Evolutionary conservation across 176 grass and related monocot species (phyloP), one percentile per base, ranked within the genome.

Genomic region (Aegilops longissima): DNA sequence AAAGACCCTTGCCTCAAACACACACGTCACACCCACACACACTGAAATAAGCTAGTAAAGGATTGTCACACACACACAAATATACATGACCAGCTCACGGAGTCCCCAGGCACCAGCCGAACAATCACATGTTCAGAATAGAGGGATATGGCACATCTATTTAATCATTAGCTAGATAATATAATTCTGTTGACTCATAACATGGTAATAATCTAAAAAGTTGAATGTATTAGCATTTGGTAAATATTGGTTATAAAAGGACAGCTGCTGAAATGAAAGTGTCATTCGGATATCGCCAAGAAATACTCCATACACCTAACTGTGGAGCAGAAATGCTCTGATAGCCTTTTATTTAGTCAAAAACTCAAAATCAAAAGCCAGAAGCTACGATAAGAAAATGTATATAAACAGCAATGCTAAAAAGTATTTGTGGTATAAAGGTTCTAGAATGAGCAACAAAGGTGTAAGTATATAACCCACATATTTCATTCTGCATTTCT

Each of bases 261-360:
- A 83, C n/a, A 29, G n/a, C 70, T 71, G 45, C 45, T 34, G 4
- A 70, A 71, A 70, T 71, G 31, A 70, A 82, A 12, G 4, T 23
- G 9, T 38, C 38, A 82, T 39, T 38, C 21, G 12, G 73, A 72
- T 61, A 73, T 20, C 72, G 51, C 68, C 8, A 61, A 30, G 16
- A 80, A 80, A 66, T 33, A 69, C 39, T 79, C 52, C 21, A 77
- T 38, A 65, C 58, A 82, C 49, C 31, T 80, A 68, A 66, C 42
- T 81, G 36, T 47, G 47, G n/a, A 76, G 76, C 12, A 81, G 45
- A 89, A 80, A 77, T 90, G 70, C 2, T 54, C 10, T 45, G 33
- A 17, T 63, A 35, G 63, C 20, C 34, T 70, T 69, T 44, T 68
- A 34, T 45, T 21, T 66, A 73, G 68, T 42, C 71, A 73, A 29